Evolutionary conservation across 192 early-diverging fungal genomes (phyloP).

Genomic region (Podila minutissima): DNA sequence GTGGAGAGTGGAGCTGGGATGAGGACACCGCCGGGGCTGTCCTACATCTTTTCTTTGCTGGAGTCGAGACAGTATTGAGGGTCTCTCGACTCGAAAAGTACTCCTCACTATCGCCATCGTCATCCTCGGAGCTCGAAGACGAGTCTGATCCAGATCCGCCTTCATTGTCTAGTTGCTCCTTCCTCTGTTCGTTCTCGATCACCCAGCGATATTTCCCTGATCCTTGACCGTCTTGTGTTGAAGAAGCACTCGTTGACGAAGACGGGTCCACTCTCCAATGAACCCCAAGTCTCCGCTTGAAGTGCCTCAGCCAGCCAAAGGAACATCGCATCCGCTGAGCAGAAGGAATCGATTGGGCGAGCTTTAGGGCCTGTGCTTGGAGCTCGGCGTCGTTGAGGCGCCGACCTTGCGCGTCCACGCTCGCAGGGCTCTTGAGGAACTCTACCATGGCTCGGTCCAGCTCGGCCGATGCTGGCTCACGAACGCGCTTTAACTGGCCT

Average conservation of each 20-base stretch:
- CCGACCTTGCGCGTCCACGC: conserved; percentile 43
- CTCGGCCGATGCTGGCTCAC: conserved; percentile 51
- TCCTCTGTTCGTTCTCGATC: background rate
- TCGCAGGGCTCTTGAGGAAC: conserved; percentile 38
- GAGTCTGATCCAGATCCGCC: background rate
- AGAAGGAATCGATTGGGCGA: conserved; percentile 30
- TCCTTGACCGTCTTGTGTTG: background rate
- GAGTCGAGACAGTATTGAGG: background rate
- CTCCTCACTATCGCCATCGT: conserved; percentile 21
- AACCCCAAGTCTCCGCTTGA: conserved; percentile 45
- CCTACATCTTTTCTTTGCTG: background rate
- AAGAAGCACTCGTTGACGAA: background rate
- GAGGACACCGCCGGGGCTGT: conserved; percentile 15
- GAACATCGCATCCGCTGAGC: conserved; percentile 44
- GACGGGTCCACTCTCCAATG: conserved; percentile 37
- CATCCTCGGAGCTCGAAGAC: background rate
- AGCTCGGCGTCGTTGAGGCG: conserved; percentile 49
- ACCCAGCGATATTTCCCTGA: background rate
- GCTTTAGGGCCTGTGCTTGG: conserved; percentile 34
- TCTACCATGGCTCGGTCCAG: conserved; percentile 49
- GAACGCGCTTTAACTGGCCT: conserved; percentile 49
- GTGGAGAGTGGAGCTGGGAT: conserved; percentile 1
- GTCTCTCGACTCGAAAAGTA: conserved; percentile 30
- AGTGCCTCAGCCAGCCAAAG: conserved; percentile 49
- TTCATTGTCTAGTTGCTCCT: background rate